Conservation (phyloP, 1,284 basidiomycete species). For the Leccinum solheimii region DNA sequence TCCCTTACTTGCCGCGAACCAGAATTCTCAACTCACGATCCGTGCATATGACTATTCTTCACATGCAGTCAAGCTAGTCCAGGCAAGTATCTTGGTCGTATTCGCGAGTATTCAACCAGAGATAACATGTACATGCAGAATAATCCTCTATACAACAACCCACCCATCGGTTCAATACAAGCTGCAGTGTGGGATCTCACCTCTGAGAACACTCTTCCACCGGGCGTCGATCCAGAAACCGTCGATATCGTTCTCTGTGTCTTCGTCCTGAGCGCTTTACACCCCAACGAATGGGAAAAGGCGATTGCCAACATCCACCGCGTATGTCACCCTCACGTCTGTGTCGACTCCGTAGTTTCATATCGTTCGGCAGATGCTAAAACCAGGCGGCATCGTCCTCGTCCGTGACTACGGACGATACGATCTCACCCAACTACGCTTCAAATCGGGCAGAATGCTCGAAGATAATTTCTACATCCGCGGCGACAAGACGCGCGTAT, state of each 20-base stretch:
- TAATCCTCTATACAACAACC: constrained; percentile 70
- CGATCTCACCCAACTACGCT: constrained; percentile 92
- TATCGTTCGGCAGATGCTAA: constrained; percentile 67
- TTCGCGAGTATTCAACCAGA: not conserved
- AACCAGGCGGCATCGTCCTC: constrained; percentile 83
- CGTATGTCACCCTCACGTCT: constrained; percentile 40
- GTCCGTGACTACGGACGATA: constrained; percentile 95
- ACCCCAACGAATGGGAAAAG: constrained; percentile 88
- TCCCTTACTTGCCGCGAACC: constrained; percentile 80
- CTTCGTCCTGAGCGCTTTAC: constrained; percentile 93
- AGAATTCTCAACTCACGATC: constrained; percentile 74
- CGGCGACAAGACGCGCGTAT: constrained; percentile 95
- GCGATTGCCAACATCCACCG: constrained; percentile 84
- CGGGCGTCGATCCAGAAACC: constrained; percentile 59
- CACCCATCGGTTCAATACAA: constrained; percentile 69
- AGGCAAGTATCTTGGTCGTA: constrained; percentile 44
- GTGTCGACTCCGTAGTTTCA: not conserved
- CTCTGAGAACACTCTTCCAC: constrained; percentile 60
- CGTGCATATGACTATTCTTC: constrained; percentile 91
- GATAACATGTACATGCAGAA: constrained; percentile 37
- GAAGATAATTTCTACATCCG: constrained; percentile 94
- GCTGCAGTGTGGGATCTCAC: constrained; percentile 94
- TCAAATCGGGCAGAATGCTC: constrained; percentile 85
- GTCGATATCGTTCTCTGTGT: constrained; percentile 93
- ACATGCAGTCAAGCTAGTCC: constrained; percentile 90